A percentile compares a stretch with the other conserved stretches of the same genome.
These are phyloP conservation scores for Monosporascus sp. DNA, from an alignment of 2,329 filamentous ascomycete species.

Conservation along the genomic window DNA sequence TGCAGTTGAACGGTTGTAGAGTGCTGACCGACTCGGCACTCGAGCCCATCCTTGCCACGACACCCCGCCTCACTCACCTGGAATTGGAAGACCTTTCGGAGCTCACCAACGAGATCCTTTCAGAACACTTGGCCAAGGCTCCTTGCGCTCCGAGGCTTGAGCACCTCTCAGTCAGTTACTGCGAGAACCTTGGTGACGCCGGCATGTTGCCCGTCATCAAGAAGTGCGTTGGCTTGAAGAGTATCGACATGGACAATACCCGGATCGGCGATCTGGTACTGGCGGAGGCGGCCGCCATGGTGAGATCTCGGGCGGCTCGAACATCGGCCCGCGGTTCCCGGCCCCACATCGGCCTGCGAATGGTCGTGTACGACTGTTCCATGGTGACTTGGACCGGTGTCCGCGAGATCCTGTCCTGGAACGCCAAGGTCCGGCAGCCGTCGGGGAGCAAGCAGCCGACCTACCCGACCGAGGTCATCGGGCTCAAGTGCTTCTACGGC, in stretches of 20 bases:
- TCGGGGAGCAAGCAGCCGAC: constrained; percentile 34
- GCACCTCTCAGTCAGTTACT: constrained; percentile 86
- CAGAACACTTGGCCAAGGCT: constrained; percentile 67
- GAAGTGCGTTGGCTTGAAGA: constrained; percentile 62
- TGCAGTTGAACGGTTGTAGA: constrained; percentile 77
- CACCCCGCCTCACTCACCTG: constrained; percentile 74
- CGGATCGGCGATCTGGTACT: constrained; percentile 82
- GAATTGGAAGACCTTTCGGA: constrained; percentile 82
- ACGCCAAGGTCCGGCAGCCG: constrained; percentile 64
- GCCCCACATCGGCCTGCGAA: constrained; percentile 59
- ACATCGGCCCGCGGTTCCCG: constrained; percentile 32
- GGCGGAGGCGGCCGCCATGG: constrained; percentile 76
- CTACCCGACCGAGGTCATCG: constrained; percentile 74
- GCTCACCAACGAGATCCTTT: constrained; percentile 69
- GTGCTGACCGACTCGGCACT: constrained; percentile 69
- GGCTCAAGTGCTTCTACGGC: constrained; percentile 88
- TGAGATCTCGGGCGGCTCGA: constrained; percentile 56
- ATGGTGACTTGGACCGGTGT: constrained; percentile 92
- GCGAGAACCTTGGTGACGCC: constrained; percentile 74
- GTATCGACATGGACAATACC: constrained; percentile 88
- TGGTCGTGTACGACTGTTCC: constrained; percentile 87
- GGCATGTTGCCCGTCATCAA: constrained; percentile 82
- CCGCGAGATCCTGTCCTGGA: constrained; percentile 78
- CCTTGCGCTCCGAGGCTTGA: constrained; percentile 67
- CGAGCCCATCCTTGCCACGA: constrained; percentile 65